Evolutionary conservation across 768 basidiomycete genomes (phyloP), one percentile per base, ranked within the genome.

Genomic region (Boletus bicolor): DNA sequence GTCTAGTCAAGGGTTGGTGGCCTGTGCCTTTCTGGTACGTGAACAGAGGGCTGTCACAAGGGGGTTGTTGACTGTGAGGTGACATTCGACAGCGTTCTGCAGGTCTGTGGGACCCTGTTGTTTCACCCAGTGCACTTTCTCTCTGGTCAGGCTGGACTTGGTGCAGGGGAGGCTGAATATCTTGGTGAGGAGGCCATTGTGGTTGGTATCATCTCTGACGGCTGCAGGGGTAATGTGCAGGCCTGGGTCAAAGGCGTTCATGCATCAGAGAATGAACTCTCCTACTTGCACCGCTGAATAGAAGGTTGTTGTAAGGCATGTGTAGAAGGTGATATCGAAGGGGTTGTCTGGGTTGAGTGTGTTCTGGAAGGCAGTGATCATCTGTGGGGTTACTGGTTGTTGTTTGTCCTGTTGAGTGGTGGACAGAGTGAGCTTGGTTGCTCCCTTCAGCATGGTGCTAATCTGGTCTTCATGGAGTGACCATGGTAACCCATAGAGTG

Each of bases 51-150:
- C 39, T 19, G 10, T 11, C 7, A 12, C 6, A 0, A 4, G 41
- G 2, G 41, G 21, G 11, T 43, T 6, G 3, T 43, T 43, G 21
- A 24, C 5, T 7, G 2, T 2, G 1, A 43, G 12, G 0, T 43
- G 19, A 0, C 2, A 0, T 12, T 24, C 12, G 3, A 43, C 24
- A 3, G 42, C 11, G 0, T 1, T 6, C 0, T 14, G 3, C 0
- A 12, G 42, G 12, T 24, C 42, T 3, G 12, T 43, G 3, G 21
- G 21, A 0, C 42, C 21, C 0, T 43, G 21, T 2, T 24, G 42
- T 6, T 4, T 24, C 2, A 6, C 42, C 42, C 42, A 43, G 21
- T 43, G 4, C 0, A 24, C 42, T 2, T 24, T 21, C 3, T 43
- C 10, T 4, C 26, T 1, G 1, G 21, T 24, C 2, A 3, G 21